Evolutionary conservation across 345 rosid genomes (phyloP).

Genomic region (Citrus unshiu): DNA sequence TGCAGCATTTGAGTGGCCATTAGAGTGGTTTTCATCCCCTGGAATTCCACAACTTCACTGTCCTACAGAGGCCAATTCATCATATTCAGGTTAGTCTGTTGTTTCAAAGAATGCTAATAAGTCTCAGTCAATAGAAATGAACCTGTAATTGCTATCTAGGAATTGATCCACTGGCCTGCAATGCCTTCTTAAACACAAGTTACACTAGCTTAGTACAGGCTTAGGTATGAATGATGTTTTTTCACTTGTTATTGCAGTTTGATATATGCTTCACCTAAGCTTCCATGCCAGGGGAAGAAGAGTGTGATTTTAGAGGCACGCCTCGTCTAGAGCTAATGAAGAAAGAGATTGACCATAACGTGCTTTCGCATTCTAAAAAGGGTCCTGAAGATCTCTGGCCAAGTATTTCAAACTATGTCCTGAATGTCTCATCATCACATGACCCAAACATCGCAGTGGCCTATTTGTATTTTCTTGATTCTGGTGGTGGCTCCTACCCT

Average conservation of each 20-base stretch:
- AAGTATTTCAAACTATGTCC: constrained; percentile 72
- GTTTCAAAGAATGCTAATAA: not conserved
- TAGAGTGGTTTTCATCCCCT: constrained; percentile 72
- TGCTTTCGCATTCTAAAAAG: constrained; percentile 39
- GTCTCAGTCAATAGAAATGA: no score
- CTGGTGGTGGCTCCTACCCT: constrained; percentile 93
- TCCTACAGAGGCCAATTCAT: constrained; percentile 30
- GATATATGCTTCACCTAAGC: constrained; percentile 6
- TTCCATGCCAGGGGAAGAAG: constrained; percentile 28
- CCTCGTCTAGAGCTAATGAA: constrained; percentile 52
- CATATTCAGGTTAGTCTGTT: constrained; percentile 27
- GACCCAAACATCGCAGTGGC: constrained; percentile 32
- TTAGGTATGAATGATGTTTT: not conserved
- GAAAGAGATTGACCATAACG: constrained; percentile 44
- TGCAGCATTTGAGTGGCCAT: constrained; percentile 72
- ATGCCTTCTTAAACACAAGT: not conserved
- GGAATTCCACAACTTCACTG: constrained; percentile 68
- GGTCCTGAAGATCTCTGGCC: constrained; percentile 84
- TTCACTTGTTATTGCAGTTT: not conserved
- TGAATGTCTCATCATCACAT: constrained; percentile 38
- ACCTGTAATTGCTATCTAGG: not conserved
- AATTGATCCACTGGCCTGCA: not conserved
- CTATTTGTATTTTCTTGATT: constrained; percentile 79
- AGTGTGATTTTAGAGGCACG: constrained; percentile 55
- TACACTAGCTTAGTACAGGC: not conserved